Evolutionary conservation across 1,139 yeast species (phyloP).

Genomic region (Taphrina deformans): DNA sequence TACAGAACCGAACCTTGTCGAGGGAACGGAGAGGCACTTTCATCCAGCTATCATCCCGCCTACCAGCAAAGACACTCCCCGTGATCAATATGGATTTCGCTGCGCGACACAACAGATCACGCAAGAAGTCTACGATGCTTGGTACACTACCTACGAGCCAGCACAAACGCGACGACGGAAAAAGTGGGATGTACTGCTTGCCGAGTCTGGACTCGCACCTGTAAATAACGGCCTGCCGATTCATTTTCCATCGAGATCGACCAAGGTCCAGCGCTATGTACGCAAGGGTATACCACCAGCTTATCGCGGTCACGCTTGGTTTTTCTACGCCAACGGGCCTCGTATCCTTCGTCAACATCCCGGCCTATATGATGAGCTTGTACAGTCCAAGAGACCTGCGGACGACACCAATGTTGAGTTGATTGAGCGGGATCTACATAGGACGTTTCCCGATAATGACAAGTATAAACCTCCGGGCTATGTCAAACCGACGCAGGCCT

Average conservation of each 20-base stretch:
- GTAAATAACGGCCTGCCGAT: constrained; percentile 49
- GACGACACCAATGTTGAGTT: constrained; percentile 54
- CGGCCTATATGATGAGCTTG: constrained; percentile 64
- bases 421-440: constrained; percentile 84
- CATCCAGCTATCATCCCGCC: background rate
- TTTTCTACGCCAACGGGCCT: constrained; percentile 71
- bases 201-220: constrained; percentile 61
- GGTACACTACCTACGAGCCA: constrained; percentile 46
- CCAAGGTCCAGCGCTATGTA: constrained; percentile 75
- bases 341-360: constrained; percentile 49
- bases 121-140: constrained; percentile 7
- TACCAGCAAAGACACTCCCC: background rate
- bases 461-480: constrained; percentile 55
- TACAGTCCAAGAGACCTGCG: constrained; percentile 54
- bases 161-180: constrained; percentile 63
- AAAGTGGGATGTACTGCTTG: constrained; percentile 72
- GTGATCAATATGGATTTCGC: constrained; percentile 33
- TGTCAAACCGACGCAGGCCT: constrained; percentile 41
- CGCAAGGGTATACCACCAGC: constrained; percentile 94
- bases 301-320: constrained; percentile 98
- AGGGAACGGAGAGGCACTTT: background rate
- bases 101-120: constrained; percentile 12
- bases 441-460: constrained; percentile 91
- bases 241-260: constrained; percentile 80
- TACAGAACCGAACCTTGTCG: background rate